Evolutionary conservation across 208 protist species (phyloP).

Genomic region (Trypanosoma melophagium): DNA sequence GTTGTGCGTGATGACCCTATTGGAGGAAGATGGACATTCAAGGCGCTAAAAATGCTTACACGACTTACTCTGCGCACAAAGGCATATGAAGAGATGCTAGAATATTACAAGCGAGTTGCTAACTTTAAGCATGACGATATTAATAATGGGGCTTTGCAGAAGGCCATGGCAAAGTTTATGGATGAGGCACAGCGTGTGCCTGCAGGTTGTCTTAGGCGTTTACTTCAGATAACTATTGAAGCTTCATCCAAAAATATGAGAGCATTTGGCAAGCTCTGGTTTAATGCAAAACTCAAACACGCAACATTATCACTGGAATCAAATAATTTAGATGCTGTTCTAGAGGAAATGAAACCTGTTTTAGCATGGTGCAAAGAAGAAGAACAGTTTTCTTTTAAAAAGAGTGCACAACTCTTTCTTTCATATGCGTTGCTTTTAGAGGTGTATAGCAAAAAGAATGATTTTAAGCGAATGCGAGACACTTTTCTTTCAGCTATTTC

Average conservation of each 20-base stretch:
- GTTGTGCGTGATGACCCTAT: constrained; percentile 80
- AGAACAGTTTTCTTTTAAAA: constrained; percentile 37
- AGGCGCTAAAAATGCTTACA: constrained; percentile 92
- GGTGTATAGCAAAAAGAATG: constrained; percentile 76
- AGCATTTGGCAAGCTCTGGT: constrained; percentile 73
- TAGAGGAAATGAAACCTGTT: constrained; percentile 65
- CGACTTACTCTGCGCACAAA: constrained; percentile 65
- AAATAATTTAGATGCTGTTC: constrained; percentile 24
- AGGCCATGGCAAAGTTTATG: constrained; percentile 92
- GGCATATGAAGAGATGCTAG: constrained; percentile 84
- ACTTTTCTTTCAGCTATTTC: constrained; percentile 36
- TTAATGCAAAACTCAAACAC: constrained; percentile 91
- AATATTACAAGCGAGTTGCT: constrained; percentile 73
- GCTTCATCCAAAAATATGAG: constrained; percentile 46
- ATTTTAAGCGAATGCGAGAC: constrained; percentile 68
- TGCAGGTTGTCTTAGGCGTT: constrained; percentile 45
- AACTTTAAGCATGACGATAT: constrained; percentile 48
- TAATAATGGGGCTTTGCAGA: constrained; percentile 32
- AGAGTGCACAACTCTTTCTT: constrained; percentile 35
- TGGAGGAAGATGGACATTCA: constrained; percentile 92
- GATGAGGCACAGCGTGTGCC: constrained; percentile 71
- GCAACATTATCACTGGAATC: constrained; percentile 41
- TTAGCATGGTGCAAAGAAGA: constrained; percentile 72
- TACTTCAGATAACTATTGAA: constrained; percentile 73
- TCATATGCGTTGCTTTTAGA: constrained; percentile 92